Base-by-base conservation (phyloP, 169 alveolate genomes). In the Eimeria necatrix region DNA sequence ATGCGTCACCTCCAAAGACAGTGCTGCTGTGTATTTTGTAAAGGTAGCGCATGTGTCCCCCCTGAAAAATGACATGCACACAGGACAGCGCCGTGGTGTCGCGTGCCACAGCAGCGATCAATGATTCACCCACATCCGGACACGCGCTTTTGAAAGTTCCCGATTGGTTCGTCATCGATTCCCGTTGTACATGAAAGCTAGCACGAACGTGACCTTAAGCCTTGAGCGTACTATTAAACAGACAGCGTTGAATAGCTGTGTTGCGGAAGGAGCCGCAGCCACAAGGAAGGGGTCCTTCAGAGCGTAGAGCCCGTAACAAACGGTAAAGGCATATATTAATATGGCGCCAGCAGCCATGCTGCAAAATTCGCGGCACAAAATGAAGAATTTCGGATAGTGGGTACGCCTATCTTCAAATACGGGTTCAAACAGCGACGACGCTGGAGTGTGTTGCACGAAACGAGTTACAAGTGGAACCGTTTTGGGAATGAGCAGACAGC, bases 261-360 rank as follows among this genome's bases (percentile, higher is more conserved):
- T 20, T 4, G 81, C 59, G 8, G 92, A 85, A 59, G 92, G 92
- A 1, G 92, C 92, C 49, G 80, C 61, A 41, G 92, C 92, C 80
- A 85, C 80, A 51, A 46, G 61, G n/a, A 85, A 41, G 48, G 92
- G 92, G 4, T 85, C 92, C 49, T 85, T 60, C 56, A 85, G 61
- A 46, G 60, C 64, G 18, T 85, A 60, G 48, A 85, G 10, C 49
- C 92, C 92, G 60, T 85, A 85, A 71, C 80, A 12, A 52, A 85
- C 80, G 22, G 92, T 61, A 61, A 60, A 59, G 56, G 41, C 61
- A 80, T 85, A 85, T 3, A 85, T 61, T 10, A 85, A 26, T 24
- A 61, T 59, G 24, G 92, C 92, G n/a, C 10, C 78, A 41, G 64
- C 10, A 41, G 22, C 60, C 24, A 85, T 4, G 46, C 92, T 85